Base-by-base conservation (phyloP, 495 filamentous ascomycete species). In the Penicilliopsis zonata region DNA sequence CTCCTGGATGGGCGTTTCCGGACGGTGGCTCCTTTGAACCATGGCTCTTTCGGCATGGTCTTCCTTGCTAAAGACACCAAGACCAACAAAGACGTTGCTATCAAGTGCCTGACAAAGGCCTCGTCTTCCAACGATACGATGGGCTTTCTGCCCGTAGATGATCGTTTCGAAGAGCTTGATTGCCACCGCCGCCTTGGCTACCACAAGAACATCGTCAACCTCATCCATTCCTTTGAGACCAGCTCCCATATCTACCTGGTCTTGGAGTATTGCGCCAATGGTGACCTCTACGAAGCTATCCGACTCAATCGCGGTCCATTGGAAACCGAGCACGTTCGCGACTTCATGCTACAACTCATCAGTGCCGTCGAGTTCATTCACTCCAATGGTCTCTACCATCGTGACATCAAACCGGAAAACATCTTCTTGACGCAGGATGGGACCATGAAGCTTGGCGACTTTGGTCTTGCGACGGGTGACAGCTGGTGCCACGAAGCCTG, bases 331-430 rank as follows among this genome's bases (percentile, higher is more conserved):
- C 86, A 96, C 55, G 90, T 98, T 33, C 81, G 88, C 30, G 82
- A 82, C 22, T 92, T 95, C 68, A 96, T 98, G 92, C 64, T 94
- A 28, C 77, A 98, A 57, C 74, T 98, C 13, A 67, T 98, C 31
- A 78, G 80, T 49, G 86, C 92, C 25, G 79, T 98, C 33, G 78
- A 85, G 30, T 84, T 82, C 57, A 84, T 94, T 67, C 90, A 98
- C 50, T 61, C 69, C 40, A 86, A 86, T 49, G 86, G 84, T 38
- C 69, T 96, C 44, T 95, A 87, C 57, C 90, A 98, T 53, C 86
- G 90, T 36, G 90, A 98, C 57, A 95, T 98, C 72, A 98, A 98
- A 65, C 90, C 90, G 5, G 90, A 98, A 69, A 98, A 98, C 62
- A 93, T 98, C 57, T 96, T 98, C 59, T 67, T 98, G 39, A 81